Base-by-base conservation (phyloP, 306 rosid genomes). In the Spatholobus suberectus region DNA sequence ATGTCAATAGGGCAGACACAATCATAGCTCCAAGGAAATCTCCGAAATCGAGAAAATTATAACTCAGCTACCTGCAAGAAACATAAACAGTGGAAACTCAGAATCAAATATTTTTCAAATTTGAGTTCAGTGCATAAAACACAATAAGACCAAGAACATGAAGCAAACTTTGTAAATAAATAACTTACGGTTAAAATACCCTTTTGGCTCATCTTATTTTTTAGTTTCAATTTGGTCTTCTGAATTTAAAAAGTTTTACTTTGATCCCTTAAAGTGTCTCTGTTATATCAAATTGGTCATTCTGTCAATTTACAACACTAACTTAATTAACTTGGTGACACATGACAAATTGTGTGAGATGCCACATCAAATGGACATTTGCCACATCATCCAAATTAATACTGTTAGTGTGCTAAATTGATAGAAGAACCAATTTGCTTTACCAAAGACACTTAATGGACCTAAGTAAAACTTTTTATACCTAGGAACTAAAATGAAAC, bases 1-100 rank as follows among this genome's bases (percentile, higher is more conserved):
- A 96, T 72, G 99, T 96, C 24, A 93, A 40, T 65, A 96, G 92
- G 55, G 99, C 97, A 24, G 97, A 96, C 43, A 96, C 94, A 51
- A 93, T 82, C 99, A 93, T 96, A 35, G 80, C 80, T 73, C 61
- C 86, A 32, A 58, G 41, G 68, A 34, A 76, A 63, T 70, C 47
- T 73, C 54, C 81, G 76, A 41, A 21, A 15, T 77, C 79, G 24
- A 11, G 34, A 70, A 82, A 70, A 49, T 46, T 51, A 54, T 29
- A 44, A 24, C 21, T 46, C 18, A 23, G 49, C 73, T 13, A 37
- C 1, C 85, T 87, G 85, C 85, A 89, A 70, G 62, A 82, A 84
- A 62, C 54, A 79, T 12, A 72, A 62, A 27, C 57, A 43, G 27
- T 29, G 43, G n/a, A 10, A 43, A 58, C 34, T 20, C 41, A 69